phyloP scores from a whole-genome alignment of 2,329 filamentous ascomycete species.

The Phaeophleospora eucalypticola region DNA sequence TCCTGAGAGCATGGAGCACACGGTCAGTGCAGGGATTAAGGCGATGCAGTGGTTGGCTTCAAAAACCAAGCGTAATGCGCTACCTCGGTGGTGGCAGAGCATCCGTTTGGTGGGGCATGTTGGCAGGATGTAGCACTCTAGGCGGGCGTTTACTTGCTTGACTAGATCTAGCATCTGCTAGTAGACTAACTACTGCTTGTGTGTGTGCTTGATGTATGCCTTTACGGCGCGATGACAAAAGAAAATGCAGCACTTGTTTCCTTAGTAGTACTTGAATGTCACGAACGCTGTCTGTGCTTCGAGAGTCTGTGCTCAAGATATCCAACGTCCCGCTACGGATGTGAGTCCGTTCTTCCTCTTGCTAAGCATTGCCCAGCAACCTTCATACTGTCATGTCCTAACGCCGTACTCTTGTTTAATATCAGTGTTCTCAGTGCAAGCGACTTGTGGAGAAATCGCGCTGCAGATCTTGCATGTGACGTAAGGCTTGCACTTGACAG shows the following conservation, averaged over 20 bases:
- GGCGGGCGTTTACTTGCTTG: conserved; percentile 22
- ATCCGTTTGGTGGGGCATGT: conserved; percentile 15
- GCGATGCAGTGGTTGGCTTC: conserved; percentile 9
- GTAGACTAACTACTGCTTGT: conserved; percentile 21
- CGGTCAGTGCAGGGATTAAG: conserved; percentile 15
- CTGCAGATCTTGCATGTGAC: conserved; percentile 13
- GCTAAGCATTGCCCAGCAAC: too few species aligned
- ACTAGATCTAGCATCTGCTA: conserved; percentile 25
- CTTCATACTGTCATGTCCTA: too few species aligned
- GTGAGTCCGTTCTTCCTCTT: too few species aligned
- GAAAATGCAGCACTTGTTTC: conserved; percentile 18
- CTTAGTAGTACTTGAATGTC: conserved; percentile 2
- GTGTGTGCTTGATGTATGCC: conserved; percentile 20
- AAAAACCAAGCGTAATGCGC: conserved; percentile 3
- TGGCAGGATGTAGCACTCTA: conserved; percentile 18
- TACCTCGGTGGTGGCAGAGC: conserved; percentile 3
- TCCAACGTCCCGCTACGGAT: too few species aligned
- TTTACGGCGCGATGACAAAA: conserved; percentile 24
- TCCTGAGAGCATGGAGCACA: conserved; percentile 19
- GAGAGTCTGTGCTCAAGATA: conserved; percentile 1
- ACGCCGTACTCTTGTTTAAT: too few species aligned
- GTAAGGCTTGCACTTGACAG: conserved; percentile 4
- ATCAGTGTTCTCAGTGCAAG: too few species aligned
- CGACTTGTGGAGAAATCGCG: background rate
- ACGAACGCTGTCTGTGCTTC: background rate